Evolutionary conservation across 2,329 filamentous ascomycete genomes (phyloP), one percentile per base, ranked within the genome.

Genomic region (Penicillium fuscoglaucum): DNA sequence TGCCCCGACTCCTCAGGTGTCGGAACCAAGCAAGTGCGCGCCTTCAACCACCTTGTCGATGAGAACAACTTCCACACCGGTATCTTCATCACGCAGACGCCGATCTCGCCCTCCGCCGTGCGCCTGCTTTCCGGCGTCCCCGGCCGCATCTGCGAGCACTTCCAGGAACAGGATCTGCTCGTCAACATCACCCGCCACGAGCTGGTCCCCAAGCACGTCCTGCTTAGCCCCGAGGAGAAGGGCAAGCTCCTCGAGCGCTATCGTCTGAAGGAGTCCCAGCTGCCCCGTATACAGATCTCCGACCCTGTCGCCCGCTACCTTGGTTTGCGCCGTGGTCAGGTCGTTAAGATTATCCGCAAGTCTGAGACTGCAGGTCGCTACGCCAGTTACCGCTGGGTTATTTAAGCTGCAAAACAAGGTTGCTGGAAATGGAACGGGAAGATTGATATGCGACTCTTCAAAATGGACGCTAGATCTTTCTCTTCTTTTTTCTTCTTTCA

Each of bases 101-200:
- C 90, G 47, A 89, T 97, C 59, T 96, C 92, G 0, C 85, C 91
- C 29, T 90, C 93, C 60, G 93, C 93, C 39, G 87, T 93, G 75
- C 96, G 96, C 80, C 87, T 93, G 66, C 89, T 96, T 68, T 87
- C 87, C 64, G 87, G 88, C 59, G 87, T 93, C 58, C 86, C 90
- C 67, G 86, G 87, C 61, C 90, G 89, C 55, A 87, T 90, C 71
- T 91, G 97, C 71, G 95, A 99, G 81, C 91, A 91, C 74, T 99
- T 99, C 80, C 86, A 93, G 68, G 95, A 98, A 82, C 90, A 95
- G 75, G 95, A 99, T 78, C 79, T 99, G 68, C 83, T 98, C 60
- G 93, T 99, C 77, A 99, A 99, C 79, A 98, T 99, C 76, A 98
- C 93, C 59, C 90, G 93, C 76, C 95, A 99, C 80, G 93, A 98